These are phyloP conservation scores for Aegilops umbellulata DNA, from an alignment of 176 grass and related monocot species.

Conservation along the genomic window DNA sequence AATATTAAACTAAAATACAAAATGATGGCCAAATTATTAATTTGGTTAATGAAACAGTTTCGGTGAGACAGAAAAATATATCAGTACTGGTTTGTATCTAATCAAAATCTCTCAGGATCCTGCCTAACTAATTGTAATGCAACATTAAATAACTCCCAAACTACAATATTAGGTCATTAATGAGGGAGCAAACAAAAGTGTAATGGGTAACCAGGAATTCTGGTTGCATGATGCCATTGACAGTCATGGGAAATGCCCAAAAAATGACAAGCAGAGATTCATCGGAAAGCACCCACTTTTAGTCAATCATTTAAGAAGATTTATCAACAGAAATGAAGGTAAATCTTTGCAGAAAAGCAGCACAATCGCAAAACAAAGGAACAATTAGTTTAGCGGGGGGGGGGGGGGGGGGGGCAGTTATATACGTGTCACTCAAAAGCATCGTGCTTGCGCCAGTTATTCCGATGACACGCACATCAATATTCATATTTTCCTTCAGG, in stretches of 20 bases:
- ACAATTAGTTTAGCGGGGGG: not conserved
- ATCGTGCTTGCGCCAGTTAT: slow-evolving; percentile 74
- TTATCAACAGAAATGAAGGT: not conserved
- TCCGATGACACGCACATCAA: slow-evolving; percentile 95
- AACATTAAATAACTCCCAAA: not conserved
- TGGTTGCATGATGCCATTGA: not conserved
- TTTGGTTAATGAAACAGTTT: not conserved
- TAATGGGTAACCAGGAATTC: not conserved
- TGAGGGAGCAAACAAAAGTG: not conserved
- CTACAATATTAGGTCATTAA: not conserved
- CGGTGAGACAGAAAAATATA: not conserved
- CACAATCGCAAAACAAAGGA: slow-evolving; percentile 7
- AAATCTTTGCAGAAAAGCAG: slow-evolving; percentile 7
- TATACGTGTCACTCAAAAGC: slow-evolving; percentile 90
- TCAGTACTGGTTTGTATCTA: not conserved
- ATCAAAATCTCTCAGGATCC: not conserved
- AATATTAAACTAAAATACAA: not conserved
- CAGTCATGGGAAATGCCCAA: not conserved
- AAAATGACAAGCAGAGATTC: not conserved
- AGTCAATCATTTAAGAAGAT: not conserved
- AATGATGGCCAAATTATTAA: not conserved
- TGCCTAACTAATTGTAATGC: not conserved
- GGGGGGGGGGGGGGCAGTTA: not conserved
- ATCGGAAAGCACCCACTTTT: not conserved
- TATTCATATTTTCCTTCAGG: slow-evolving; percentile 97